Base-by-base conservation (phyloP, 768 basidiomycete genomes). In the Mycena albidolilacea region DNA sequence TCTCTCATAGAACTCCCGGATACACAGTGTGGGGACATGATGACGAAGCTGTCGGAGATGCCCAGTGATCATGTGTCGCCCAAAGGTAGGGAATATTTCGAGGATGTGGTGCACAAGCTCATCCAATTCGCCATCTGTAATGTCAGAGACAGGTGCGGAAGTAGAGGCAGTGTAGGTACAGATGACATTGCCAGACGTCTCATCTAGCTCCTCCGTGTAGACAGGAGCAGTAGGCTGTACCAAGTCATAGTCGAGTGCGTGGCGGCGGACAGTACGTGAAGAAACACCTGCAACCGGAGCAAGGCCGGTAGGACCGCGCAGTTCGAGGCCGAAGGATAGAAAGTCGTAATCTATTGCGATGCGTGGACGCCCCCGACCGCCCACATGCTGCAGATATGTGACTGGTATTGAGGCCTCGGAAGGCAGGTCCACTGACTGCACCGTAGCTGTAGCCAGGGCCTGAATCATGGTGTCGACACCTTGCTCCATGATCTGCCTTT, bases 211-310 rank as follows among this genome's bases (percentile, higher is more conserved):
- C 30, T 30, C 30, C 30, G 30, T 30, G 30, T 30, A 30, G 30
- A 30, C 30, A 30, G 30, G 30, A 30, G 30, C 30, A 30, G 30
- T 3, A 30, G 30, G 30, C 30, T 30, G 30, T 30, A 30, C 30
- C 30, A 30, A 30, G 30, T 78, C 78, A 54, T 69, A 72, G 10
- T 82, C 79, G 63, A 3, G 78, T n/a, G n/a, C 78, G 7, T 79
- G 73, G 35, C 79, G 74, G 2, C 75, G 76, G n/a, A 83, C 60
- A 21, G 79, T 81, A 8, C 78, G 73, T 0, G 76, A 35, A 38
- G 44, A 52, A 35, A 70, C 74, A 7, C 71, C 77, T 23, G 80
- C 73, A 9, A 79, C 73, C 5, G 72, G 55, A 1, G 75, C 78
- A 1, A 80, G 55, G 23, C 65, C 66, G 0, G 76, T 77, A 0